Base-by-base conservation (phyloP, 768 basidiomycete species). In the Steccherinum ochraceum region DNA sequence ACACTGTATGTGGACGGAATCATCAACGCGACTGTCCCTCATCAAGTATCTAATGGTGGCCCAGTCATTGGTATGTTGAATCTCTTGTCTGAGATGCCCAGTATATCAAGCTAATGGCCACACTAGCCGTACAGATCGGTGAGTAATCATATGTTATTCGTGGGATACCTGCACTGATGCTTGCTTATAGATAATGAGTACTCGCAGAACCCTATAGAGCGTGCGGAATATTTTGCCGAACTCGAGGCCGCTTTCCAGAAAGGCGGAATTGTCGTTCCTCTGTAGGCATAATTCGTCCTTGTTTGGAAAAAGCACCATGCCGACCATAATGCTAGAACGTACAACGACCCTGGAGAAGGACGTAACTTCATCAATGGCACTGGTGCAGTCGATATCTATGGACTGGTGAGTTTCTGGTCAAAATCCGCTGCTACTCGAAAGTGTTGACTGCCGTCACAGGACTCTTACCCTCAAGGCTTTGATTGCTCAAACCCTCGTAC, bases 381-480 rank as follows among this genome's bases (percentile, higher is more conserved):
- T 3, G 64, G 64, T 26, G 64, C 64, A 0, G 64, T 63, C 3
- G 60, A 65, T 40, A 63, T 65, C 42, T 65, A 65, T 41, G 64
- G 64, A 12, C 52, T 65, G 19, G 61, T 61, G 18, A 5, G 57
- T 48, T 7, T 21, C 18, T 23, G 5, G 1, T 23, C n/a, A n/a
- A 39, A 39, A n/a, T 39, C n/a, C 35, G 11, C 35, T 39, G 35
- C 11, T 39, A 11, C 35, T 39, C n/a, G 11, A n/a, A 39, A 11
- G 11, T n/a, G n/a, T n/a, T 39, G 35, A 39, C 35, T 20, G 11
- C 35, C 11, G n/a, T 11, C 35, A 13, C 59, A 83, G 52, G 89
- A 89, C 58, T 75, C 79, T 0, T 90, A 90, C 53, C 86, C 87
- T 1, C 86, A 90, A 71, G 71, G 76, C 0, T 91, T 89, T 58